phyloP scores from a whole-genome alignment of 768 basidiomycete species.

The Termitomyces sp. region DNA sequence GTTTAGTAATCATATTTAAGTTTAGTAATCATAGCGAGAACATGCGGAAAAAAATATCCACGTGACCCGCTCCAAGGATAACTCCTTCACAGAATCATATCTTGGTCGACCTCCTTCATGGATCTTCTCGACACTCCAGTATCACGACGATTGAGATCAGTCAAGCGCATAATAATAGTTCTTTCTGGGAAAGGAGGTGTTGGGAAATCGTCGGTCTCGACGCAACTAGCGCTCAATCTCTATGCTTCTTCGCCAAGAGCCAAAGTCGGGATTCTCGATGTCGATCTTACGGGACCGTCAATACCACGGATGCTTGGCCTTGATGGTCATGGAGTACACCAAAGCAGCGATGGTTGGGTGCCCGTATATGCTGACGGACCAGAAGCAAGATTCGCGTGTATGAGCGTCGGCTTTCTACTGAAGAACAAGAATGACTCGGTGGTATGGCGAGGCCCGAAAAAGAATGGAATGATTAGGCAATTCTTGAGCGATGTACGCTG shows the following conservation, averaged over 20 bases:
- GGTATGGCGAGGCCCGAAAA: conserved; percentile 98
- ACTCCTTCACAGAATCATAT: background rate
- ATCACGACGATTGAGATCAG: conserved; percentile 62
- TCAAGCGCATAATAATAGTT: conserved; percentile 89
- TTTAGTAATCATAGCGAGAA: too few species aligned
- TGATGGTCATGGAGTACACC: conserved; percentile 84
- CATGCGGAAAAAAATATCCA: background rate
- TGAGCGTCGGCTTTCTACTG: conserved; percentile 95
- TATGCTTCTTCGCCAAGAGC: conserved; percentile 63
- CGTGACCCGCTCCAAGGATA: background rate
- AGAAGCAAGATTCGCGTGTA: conserved; percentile 76
- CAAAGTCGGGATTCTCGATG: conserved; percentile 86
- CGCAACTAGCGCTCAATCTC: conserved; percentile 88
- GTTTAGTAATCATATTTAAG: too few species aligned
- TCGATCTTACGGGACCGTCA: conserved; percentile 93
- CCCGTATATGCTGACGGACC: conserved; percentile 92
- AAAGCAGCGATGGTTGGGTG: conserved; percentile 96
- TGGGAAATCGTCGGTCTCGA: conserved; percentile 95
- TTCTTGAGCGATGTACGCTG: conserved; percentile 93
- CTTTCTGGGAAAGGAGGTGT: conserved; percentile 97
- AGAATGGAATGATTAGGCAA: conserved; percentile 97
- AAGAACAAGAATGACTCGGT: conserved; percentile 90
- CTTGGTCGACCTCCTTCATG: conserved; percentile 20
- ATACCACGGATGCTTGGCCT: conserved; percentile 94
- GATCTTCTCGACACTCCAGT: conserved; percentile 51